A percentile compares a stretch with the other conserved stretches of the same genome.
Conservation (phyloP, 805 yeast genomes). For the Kodamaea neixiangensis region DNA sequence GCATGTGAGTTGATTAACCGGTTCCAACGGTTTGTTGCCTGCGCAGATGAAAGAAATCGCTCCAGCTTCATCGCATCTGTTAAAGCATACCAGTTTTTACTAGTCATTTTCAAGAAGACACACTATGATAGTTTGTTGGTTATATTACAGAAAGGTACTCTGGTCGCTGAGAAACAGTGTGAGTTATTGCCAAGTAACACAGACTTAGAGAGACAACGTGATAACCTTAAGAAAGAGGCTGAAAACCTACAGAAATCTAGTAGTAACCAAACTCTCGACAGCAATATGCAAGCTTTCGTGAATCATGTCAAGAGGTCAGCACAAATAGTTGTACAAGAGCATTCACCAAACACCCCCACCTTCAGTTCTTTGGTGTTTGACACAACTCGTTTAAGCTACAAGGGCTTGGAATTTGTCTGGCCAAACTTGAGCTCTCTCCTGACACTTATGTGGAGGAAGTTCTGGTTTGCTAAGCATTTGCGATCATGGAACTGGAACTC, state of each 20-base stretch:
- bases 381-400: background rate
- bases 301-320: background rate
- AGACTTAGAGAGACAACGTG: background rate
- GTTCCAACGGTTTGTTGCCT: conserved; percentile 9
- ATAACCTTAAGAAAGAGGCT: background rate
- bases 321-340: background rate
- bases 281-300: background rate
- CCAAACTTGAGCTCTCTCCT: conserved; percentile 1
- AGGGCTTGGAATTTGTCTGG: conserved; percentile 3
- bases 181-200: conserved; percentile 6
- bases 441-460: conserved; percentile 22
- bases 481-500: background rate
- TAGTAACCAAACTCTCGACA: background rate
- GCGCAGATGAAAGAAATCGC: background rate
- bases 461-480: conserved; percentile 16
- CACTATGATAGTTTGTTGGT: conserved; percentile 21
- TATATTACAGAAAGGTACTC: conserved; percentile 18
- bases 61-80: conserved; percentile 10
- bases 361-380: background rate
- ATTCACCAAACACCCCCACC: background rate
- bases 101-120: conserved; percentile 18
- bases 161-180: conserved; percentile 17
- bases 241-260: background rate
- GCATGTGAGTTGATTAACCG: conserved; percentile 15
- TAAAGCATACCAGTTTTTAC: conserved; percentile 20